Evolutionary conservation across 2,329 filamentous ascomycete genomes (phyloP).

Genomic region (Cytospora paraplurivora): DNA sequence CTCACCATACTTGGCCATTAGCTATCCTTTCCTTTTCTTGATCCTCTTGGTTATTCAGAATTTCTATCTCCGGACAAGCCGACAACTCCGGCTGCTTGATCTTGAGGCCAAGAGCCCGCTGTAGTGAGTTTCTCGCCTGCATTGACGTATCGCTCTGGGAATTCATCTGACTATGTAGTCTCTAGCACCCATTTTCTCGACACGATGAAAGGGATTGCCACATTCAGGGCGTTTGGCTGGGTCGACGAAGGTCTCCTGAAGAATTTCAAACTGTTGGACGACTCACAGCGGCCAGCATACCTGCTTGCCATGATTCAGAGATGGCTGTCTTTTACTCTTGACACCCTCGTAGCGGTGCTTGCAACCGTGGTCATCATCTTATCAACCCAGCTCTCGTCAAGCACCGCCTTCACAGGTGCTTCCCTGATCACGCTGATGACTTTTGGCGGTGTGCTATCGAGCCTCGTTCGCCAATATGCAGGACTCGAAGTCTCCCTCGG

Average conservation of each 20-base stretch:
- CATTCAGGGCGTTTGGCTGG: constrained; percentile 61
- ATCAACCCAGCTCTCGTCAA: constrained; percentile 45
- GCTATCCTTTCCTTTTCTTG: constrained; percentile 51
- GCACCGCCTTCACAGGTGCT: constrained; percentile 44
- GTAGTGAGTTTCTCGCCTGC: constrained; percentile 43
- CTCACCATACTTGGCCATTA: constrained; percentile 39
- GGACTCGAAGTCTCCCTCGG: constrained; percentile 41
- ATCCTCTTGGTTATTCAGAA: constrained; percentile 55
- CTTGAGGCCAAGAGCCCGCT: constrained; percentile 63
- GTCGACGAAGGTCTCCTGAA: constrained; percentile 44
- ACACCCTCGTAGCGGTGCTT: constrained; percentile 51
- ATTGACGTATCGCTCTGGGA: neutral
- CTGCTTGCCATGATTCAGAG: constrained; percentile 59
- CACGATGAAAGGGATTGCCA: constrained; percentile 56
- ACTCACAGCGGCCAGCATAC: constrained; percentile 59
- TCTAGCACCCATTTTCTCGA: constrained; percentile 54
- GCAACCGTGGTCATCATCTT: constrained; percentile 52
- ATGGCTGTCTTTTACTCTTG: constrained; percentile 56
- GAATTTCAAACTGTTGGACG: constrained; percentile 53
- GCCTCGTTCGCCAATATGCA: constrained; percentile 40
- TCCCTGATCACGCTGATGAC: constrained; percentile 43
- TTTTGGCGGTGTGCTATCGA: constrained; percentile 38
- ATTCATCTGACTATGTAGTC: neutral
- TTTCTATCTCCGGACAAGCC: constrained; percentile 61
- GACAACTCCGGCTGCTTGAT: constrained; percentile 62